These are phyloP conservation scores for Brettanomyces anomalus DNA, from an alignment of 805 yeast species.

Conservation along the genomic window DNA sequence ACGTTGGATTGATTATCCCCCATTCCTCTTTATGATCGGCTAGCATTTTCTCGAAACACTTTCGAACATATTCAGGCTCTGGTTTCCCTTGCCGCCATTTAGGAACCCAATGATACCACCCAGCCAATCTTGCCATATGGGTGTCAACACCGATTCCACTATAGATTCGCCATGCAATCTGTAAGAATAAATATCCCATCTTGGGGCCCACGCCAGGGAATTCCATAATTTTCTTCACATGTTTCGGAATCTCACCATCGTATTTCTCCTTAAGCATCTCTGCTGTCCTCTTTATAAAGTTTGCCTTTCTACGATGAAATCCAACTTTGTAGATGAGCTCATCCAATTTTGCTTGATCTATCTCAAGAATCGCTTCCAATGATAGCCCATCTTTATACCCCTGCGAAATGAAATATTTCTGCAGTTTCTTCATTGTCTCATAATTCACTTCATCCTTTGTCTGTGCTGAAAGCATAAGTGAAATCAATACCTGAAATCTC, in stretches of 20 bases:
- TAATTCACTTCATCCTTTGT: slow-evolving; percentile 85
- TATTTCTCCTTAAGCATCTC: slow-evolving; percentile 39
- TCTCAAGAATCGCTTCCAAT: slow-evolving; percentile 40
- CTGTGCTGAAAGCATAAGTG: slow-evolving; percentile 84
- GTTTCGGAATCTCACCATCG: slow-evolving; percentile 64
- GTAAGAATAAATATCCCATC: slow-evolving; percentile 79
- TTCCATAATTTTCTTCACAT: slow-evolving; percentile 51
- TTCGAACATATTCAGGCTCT: slow-evolving; percentile 72
- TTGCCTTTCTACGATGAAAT: slow-evolving; percentile 74
- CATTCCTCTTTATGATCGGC: slow-evolving; percentile 52
- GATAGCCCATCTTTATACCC: slow-evolving; percentile 45
- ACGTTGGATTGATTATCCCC: slow-evolving; percentile 75
- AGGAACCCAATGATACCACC: slow-evolving; percentile 74
- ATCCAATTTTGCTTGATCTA: slow-evolving; percentile 52
- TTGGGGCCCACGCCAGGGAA: slow-evolving; percentile 95
- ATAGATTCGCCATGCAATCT: slow-evolving; percentile 70
- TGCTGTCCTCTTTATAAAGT: slow-evolving; percentile 55
- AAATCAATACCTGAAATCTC: slow-evolving; percentile 67
- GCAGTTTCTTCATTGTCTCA: slow-evolving; percentile 57
- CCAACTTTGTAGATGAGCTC: slow-evolving; percentile 71
- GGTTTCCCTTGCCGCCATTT: slow-evolving; percentile 32
- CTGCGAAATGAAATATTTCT: slow-evolving; percentile 32
- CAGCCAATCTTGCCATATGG: slow-evolving; percentile 74
- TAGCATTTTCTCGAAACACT: slow-evolving; percentile 63
- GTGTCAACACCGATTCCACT: slow-evolving; percentile 93